A percentile compares a stretch with the other conserved stretches of the same genome.
phyloP scores from a whole-genome alignment of 345 rosid species.

The Ceriops zippeliana region DNA sequence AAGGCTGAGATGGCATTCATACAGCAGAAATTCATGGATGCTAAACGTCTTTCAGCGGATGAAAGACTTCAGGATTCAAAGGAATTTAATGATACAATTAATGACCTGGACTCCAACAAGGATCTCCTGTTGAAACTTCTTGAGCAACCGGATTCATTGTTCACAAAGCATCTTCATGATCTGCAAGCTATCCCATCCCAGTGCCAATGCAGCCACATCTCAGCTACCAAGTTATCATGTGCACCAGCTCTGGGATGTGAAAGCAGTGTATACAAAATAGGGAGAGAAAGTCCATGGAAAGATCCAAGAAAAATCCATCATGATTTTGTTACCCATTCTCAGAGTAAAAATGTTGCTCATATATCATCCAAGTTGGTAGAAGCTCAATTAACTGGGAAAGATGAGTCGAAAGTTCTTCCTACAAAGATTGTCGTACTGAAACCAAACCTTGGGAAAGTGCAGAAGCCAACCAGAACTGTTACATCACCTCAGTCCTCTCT shows the following conservation, averaged over 20 bases:
- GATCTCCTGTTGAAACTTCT: conserved; percentile 74
- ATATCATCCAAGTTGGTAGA: conserved; percentile 32
- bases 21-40: conserved; percentile 68
- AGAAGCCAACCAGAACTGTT: conserved; percentile 36
- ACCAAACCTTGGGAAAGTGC: conserved; percentile 67
- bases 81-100: conserved; percentile 72
- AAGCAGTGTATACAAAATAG: conserved; percentile 29
- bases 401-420: conserved; percentile 35
- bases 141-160: conserved; percentile 84
- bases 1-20: conserved; percentile 77
- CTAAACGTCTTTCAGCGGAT: conserved; percentile 69
- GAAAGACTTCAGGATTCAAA: conserved; percentile 66
- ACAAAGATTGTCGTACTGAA: conserved; percentile 90
- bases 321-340: conserved; percentile 29
- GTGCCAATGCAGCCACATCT: conserved; percentile 39
- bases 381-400: conserved; percentile 40
- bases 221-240: conserved; percentile 40
- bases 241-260: conserved; percentile 23
- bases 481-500: conserved; percentile 52
- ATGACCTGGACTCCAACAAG: conserved; percentile 74
- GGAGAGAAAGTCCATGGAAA: conserved; percentile 36
- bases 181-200: conserved; percentile 43
- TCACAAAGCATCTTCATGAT: conserved; percentile 75
- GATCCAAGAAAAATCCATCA: conserved; percentile 27
- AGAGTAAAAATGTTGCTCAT: conserved; percentile 31